These are phyloP conservation scores for Monilinia vaccinii-corymbosi DNA, from an alignment of 2,329 filamentous ascomycete genomes.

Conservation along the genomic window DNA sequence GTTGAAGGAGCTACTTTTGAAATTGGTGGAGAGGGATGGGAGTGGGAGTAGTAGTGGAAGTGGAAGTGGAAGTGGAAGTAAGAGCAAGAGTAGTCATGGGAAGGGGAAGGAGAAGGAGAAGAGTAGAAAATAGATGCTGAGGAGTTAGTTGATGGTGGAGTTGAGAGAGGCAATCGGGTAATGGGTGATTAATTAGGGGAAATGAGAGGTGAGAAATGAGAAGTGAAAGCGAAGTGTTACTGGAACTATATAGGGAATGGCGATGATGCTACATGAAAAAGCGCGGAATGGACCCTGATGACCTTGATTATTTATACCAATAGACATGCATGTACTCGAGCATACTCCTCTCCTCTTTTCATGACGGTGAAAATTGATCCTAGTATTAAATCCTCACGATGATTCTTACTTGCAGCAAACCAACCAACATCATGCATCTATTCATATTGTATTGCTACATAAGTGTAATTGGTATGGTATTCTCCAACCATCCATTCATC, in stretches of 20 bases:
- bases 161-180: not conserved
- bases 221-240: not conserved
- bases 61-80: not conserved
- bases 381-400: too few relatives aligned
- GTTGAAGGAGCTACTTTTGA: constrained; percentile 36
- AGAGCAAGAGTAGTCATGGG: not conserved
- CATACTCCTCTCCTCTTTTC: too few relatives aligned
- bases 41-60: not conserved
- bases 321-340: not conserved
- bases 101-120: too few relatives aligned
- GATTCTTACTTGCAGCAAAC: too few relatives aligned
- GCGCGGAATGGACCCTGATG: not conserved
- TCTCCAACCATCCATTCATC: too few relatives aligned
- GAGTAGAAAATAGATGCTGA: too few relatives aligned
- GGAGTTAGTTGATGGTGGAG: not conserved
- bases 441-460: too few relatives aligned
- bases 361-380: too few relatives aligned
- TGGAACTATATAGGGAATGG: not conserved
- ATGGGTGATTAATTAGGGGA: not conserved
- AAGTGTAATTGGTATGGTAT: too few relatives aligned
- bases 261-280: not conserved
- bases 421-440: too few relatives aligned
- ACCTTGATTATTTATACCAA: not conserved
- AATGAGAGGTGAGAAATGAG: not conserved
- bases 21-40: constrained; percentile 14